Evolutionary conservation across 371 early-diverging fungal genomes (phyloP).

Genomic region (Syncephalastrum racemosum): DNA sequence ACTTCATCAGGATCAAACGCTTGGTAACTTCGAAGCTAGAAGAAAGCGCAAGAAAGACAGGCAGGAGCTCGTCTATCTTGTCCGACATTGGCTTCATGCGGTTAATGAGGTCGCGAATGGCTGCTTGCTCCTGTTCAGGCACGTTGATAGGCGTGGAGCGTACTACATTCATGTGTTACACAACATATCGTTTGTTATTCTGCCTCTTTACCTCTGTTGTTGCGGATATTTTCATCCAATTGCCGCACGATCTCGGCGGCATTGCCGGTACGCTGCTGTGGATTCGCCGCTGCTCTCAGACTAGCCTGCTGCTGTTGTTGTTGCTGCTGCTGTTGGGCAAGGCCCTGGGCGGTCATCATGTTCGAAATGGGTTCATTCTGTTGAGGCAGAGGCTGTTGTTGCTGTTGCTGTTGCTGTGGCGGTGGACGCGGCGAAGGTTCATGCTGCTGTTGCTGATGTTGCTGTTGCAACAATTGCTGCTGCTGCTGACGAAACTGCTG

Average conservation of each 20-base stretch:
- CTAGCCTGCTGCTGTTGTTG: slow-evolving; percentile 16
- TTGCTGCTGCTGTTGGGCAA: slow-evolving; percentile 15
- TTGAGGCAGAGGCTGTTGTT: slow-evolving; percentile 16
- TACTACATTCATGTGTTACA: not conserved
- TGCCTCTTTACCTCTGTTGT: slow-evolving; percentile 34
- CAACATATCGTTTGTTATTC: not conserved
- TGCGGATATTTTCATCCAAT: slow-evolving; percentile 46
- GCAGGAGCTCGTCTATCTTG: slow-evolving; percentile 43
- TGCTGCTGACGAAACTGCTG: slow-evolving; percentile 23
- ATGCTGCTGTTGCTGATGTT: slow-evolving; percentile 21
- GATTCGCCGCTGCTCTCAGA: slow-evolving; percentile 6
- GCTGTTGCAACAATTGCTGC: slow-evolving; percentile 22
- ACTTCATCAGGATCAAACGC: slow-evolving; percentile 58
- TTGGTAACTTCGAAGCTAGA: slow-evolving; percentile 44
- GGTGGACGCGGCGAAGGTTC: slow-evolving; percentile 1
- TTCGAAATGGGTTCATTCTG: slow-evolving; percentile 3
- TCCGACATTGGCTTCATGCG: slow-evolving; percentile 48
- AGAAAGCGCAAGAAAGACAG: slow-evolving; percentile 44
- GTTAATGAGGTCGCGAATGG: slow-evolving; percentile 39
- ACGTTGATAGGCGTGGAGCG: slow-evolving; percentile 16
- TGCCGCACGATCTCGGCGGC: slow-evolving; percentile 44
- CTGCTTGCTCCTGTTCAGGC: slow-evolving; percentile 45
- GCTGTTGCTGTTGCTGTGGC: slow-evolving; percentile 20
- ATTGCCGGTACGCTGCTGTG: slow-evolving; percentile 21
- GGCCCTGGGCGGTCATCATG: not conserved